Evolutionary conservation across 1,284 basidiomycete species (phyloP), one percentile per base, ranked within the genome.

Genomic region (Papiliotrema flavescens): DNA sequence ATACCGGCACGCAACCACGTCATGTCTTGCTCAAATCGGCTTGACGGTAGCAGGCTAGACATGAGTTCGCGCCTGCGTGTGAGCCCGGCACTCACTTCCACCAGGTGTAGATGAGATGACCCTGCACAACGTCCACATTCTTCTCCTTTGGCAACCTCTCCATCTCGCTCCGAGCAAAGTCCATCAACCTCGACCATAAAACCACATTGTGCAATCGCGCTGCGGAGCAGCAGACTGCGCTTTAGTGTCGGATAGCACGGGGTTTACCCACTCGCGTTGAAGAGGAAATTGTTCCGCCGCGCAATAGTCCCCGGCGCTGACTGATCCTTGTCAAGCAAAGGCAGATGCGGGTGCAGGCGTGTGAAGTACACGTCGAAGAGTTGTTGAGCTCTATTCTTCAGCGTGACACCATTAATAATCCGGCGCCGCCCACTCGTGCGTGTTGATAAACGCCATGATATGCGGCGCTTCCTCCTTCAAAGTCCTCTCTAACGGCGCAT

Each of bases 121-220:
- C 69, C 55, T 71, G 63, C 2, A 67, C 40, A 23, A 61, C 67
- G 45, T 71, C 69, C 13, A 71, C 59, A 35, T 62, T 67, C 57
- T 69, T 69, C 53, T 69, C 69, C 51, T 60, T 61, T 1, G 68
- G 68, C 9, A 70, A 24, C 11, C 68, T 55, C 37, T 67, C 66
- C 63, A 66, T 67, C 53, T 70, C 68, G 44, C 52, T 63, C 19
- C 52, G 41, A 8, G 69, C 64, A 54, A 70, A 70, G 8, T 61
- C 64, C 43, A 62, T 61, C 22, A 71, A 45, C 15, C 66, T 50
- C n/a, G 58, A 56, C 69, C 69, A 71, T 2, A 71, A 39, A 1
- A 56, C 56, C 3, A 63, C 56, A 41, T 69, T 60, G 61, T 57
- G 64, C 3, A 63, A 47, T n/a, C 65, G 51, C 4, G 69, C 69